These are phyloP conservation scores for Rhodamnia rubescens DNA, from an alignment of 345 rosid species.

Conservation along the genomic window DNA sequence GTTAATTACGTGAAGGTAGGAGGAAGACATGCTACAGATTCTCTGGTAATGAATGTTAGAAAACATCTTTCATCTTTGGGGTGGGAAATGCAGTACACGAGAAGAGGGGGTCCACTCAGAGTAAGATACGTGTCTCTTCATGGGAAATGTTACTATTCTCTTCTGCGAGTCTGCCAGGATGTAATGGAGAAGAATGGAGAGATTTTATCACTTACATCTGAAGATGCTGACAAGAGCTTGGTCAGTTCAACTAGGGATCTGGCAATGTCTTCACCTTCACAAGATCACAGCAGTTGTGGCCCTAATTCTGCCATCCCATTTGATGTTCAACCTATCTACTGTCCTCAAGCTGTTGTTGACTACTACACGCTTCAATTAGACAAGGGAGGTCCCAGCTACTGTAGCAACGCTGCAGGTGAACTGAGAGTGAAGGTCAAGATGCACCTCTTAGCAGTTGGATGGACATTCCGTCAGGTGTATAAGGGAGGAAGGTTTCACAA, in stretches of 20 bases:
- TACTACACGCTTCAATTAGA: conserved; percentile 10
- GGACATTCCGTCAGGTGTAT: conserved; percentile 12
- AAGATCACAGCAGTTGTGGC: not conserved
- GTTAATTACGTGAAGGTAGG: not conserved
- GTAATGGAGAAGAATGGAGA: not conserved
- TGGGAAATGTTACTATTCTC: conserved; percentile 19
- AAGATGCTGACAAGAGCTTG: not conserved
- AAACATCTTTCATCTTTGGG: conserved; percentile 19
- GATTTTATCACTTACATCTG: not conserved
- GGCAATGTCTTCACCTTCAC: not conserved
- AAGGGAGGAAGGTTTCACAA: conserved; percentile 3
- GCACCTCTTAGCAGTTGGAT: conserved; percentile 42
- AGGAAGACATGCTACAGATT: not conserved
- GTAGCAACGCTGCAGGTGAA: not conserved
- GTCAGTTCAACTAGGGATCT: not conserved
- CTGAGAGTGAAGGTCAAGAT: conserved; percentile 24
- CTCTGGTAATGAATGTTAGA: not conserved
- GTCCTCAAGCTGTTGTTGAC: conserved; percentile 34
- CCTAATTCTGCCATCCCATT: not conserved
- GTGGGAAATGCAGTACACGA: conserved; percentile 18
- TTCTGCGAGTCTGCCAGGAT: conserved; percentile 12
- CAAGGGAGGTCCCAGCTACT: not conserved
- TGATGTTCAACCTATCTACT: conserved; percentile 15
- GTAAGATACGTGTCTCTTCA: conserved; percentile 26
- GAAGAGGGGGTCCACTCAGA: not conserved